Evolutionary conservation across 345 rosid genomes (phyloP).

Genomic region (Salix arbutifolia): DNA sequence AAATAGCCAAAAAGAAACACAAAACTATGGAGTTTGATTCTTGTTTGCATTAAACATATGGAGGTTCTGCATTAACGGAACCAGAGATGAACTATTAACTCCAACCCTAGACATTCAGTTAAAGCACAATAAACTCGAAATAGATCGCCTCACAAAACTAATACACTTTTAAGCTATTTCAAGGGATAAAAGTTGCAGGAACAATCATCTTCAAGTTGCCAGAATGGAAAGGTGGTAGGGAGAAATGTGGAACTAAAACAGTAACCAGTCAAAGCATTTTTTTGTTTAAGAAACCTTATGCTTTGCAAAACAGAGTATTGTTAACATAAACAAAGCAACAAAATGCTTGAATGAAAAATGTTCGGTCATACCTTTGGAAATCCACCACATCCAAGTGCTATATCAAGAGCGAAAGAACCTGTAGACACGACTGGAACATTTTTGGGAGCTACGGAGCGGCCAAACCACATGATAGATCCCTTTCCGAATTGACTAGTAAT

Average conservation of each 20-base stretch:
- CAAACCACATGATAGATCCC: conserved; percentile 94
- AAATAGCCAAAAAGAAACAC: conserved; percentile 9
- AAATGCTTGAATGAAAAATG: background rate
- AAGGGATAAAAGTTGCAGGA: background rate
- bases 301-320: background rate
- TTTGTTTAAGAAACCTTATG: background rate
- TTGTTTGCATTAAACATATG: background rate
- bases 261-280: background rate
- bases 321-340: background rate
- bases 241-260: background rate
- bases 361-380: conserved; percentile 67
- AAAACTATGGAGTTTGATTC: background rate
- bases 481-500: conserved; percentile 76
- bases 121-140: background rate
- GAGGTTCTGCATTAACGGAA: background rate
- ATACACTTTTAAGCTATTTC: background rate
- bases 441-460: conserved; percentile 57
- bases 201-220: background rate
- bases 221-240: background rate
- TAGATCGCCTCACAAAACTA: background rate
- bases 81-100: background rate
- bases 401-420: conserved; percentile 79
- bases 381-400: conserved; percentile 89
- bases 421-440: conserved; percentile 82
- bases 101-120: background rate